These are phyloP conservation scores for Pythium brassicae DNA, from an alignment of 352 stramenopile genomes.

Conservation along the genomic window DNA sequence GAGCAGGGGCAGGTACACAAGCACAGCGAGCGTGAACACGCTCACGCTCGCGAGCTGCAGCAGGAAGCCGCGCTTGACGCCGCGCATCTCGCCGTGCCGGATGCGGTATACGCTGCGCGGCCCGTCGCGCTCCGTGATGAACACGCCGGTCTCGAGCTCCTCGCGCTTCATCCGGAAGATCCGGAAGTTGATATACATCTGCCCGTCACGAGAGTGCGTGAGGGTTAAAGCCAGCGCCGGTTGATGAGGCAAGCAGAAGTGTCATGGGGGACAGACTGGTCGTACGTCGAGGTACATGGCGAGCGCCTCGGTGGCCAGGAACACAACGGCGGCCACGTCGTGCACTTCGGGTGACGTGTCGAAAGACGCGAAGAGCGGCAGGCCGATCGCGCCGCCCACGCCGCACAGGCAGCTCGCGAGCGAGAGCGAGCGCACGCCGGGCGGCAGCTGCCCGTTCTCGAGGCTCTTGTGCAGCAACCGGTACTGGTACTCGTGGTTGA, in stretches of 20 bases:
- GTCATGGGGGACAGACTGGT: too few species aligned
- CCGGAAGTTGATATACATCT: slow-evolving; percentile 60
- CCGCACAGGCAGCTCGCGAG: slow-evolving; percentile 34
- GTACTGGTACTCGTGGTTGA: slow-evolving; percentile 61
- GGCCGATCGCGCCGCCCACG: slow-evolving; percentile 27
- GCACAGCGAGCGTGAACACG: slow-evolving; percentile 42
- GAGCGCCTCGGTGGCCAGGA: slow-evolving; percentile 41
- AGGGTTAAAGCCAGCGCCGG: too few species aligned
- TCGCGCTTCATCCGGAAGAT: slow-evolving; percentile 51
- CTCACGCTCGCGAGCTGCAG: slow-evolving; percentile 42
- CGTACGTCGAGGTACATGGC: slow-evolving; percentile 57
- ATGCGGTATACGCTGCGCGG: slow-evolving; percentile 41
- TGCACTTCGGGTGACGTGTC: slow-evolving; percentile 32
- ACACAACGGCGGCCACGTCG: slow-evolving; percentile 35
- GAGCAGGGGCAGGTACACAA: slow-evolving; percentile 52
- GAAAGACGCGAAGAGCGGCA: slow-evolving; percentile 41
- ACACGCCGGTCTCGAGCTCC: slow-evolving; percentile 51
- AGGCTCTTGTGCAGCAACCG: slow-evolving; percentile 30
- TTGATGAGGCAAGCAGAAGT: too few species aligned
- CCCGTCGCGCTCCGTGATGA: slow-evolving; percentile 48
- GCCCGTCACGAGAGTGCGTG: too few species aligned
- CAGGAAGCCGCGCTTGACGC: slow-evolving; percentile 43
- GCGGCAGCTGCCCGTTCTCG: slow-evolving; percentile 27
- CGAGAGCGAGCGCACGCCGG: slow-evolving; percentile 25
- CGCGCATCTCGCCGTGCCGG: slow-evolving; percentile 32